Base-by-base conservation (phyloP, 768 basidiomycete genomes). In the Suillus cothurnatus region DNA sequence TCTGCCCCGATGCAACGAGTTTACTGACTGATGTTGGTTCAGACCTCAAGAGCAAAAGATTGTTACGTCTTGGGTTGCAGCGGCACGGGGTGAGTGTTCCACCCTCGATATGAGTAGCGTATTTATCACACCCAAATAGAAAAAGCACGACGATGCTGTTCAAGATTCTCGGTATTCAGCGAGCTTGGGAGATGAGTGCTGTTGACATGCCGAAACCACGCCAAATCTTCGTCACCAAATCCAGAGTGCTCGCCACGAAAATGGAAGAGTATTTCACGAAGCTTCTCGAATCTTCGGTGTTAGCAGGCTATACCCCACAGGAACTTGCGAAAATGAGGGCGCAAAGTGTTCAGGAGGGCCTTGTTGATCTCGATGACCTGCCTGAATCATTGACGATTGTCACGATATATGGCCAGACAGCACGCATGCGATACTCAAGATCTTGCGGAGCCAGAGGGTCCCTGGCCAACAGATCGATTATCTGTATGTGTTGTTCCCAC, bases 91-190 rank as follows among this genome's bases (percentile, higher is more conserved):
- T 90, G 68, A 19, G 50, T 15, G 81, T 62, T 15, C 41, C 36
- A 0, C 3, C 28, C 7, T 38, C 21, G 23, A 59, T 23, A 47
- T 19, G 28, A 19, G 49, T 32, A 47, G 28, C 23, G 6, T 31
- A 11, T n/a, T 31, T 41, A 2, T 15, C 28, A 6, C 21, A 15
- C 64, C 66, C 53, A 6, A 26, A 21, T 49, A 90, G 90, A 1
- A 91, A 91, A 81, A 92, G 88, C 0, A 92, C 91, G 0, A 88
- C 89, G 0, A 90, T 92, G 83, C 77, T 92, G 1, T 89, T 88
- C 78, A 91, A 90, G 72, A 91, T 92, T 84, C 79, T 91, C 2
- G 82, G 84, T 2, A 85, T 90, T 8, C 87, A 92, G 67, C 77
- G 83, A n/a, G 80, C 84, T 3, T 88, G 82, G 76, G 73, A 83